A percentile compares a stretch with the other conserved stretches of the same genome.
Evolutionary conservation across 148 eudicot genomes (phyloP).

Genomic region (Nepenthes gracilis): DNA sequence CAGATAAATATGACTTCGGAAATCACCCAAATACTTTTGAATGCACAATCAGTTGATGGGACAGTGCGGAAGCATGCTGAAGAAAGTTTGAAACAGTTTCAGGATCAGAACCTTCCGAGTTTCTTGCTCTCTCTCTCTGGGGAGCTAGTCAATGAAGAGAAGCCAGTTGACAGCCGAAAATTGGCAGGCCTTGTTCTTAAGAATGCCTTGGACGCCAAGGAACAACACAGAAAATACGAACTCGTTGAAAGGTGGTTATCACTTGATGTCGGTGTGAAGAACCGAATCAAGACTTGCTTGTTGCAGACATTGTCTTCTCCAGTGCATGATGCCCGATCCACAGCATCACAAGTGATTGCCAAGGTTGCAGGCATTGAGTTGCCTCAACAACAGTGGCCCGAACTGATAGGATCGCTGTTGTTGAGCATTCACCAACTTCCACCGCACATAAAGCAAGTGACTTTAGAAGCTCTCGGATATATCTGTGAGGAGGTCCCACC

Average conservation of each 20-base stretch:
- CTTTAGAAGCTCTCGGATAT: conserved; percentile 82
- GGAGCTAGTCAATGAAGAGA: conserved; percentile 72
- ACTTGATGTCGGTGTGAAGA: conserved; percentile 53
- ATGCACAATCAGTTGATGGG: conserved; percentile 75
- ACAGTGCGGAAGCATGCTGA: conserved; percentile 75
- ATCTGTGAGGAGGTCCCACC: conserved; percentile 89
- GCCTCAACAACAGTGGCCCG: conserved; percentile 97
- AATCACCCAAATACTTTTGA: conserved; percentile 75
- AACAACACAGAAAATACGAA: conserved; percentile 76
- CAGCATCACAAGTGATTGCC: conserved; percentile 90
- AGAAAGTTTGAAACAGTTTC: conserved; percentile 66
- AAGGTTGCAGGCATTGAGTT: conserved; percentile 91
- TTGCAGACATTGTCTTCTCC: conserved; percentile 70
- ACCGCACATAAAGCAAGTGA: conserved; percentile 83
- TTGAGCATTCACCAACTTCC: conserved; percentile 72
- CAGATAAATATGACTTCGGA: conserved; percentile 63
- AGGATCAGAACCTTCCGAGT: conserved; percentile 71
- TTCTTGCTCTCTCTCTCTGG: conserved; percentile 69
- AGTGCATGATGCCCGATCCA: conserved; percentile 74
- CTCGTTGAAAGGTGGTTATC: conserved; percentile 78
- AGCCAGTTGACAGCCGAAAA: conserved; percentile 76
- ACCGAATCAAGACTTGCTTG: conserved; percentile 65
- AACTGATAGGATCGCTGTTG: conserved; percentile 52
- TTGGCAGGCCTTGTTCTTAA: conserved; percentile 76
- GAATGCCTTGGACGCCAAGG: conserved; percentile 95